Base-by-base conservation (phyloP, 306 rosid species). In the Fragaria iinumae region DNA sequence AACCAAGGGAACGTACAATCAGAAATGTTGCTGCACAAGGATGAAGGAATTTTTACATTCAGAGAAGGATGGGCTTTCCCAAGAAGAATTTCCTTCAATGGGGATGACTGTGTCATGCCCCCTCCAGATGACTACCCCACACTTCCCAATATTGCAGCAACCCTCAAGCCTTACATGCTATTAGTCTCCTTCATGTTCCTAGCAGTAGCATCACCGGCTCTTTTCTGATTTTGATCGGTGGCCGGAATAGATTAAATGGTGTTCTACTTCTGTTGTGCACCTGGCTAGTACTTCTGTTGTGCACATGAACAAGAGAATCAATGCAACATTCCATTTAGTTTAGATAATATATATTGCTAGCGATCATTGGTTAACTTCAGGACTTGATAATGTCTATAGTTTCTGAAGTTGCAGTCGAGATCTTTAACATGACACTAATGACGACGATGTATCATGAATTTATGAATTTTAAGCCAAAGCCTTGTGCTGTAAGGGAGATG, bases 71-170 rank as follows among this genome's bases (percentile, higher is more conserved):
- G 98, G 97, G 69, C 89, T 39, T 91, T 93, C 79, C 98, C 96
- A 0, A 88, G 93, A 80, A 93, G 73, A 75, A 79, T 93, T 74
- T 84, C 85, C 18, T 93, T 93, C 43, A 88, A 93, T 77, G 97
- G 97, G 0, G 96, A 93, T 73, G 91, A 84, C 13, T 93, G 98
- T 82, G 97, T 89, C 6, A 86, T 91, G 92, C 96, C 98, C 12
- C 83, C 89, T 69, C 97, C 97, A 6, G 90, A 91, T 18, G 67
- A 81, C 1, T 93, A 85, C 52, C 98, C 96, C 1, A 68, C 67
- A 29, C 92, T 93, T 5, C 98, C 97, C 55, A 89, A 83, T 72
- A 36, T 71, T 18, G 74, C 44, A 34, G 68, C 44, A 8, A 32
- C 25, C 63, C 45, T 32, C 63, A 75, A n/a, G 17, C 66, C 32